phyloP scores from a whole-genome alignment of 768 basidiomycete genomes.

The Agrocybe praecox region DNA sequence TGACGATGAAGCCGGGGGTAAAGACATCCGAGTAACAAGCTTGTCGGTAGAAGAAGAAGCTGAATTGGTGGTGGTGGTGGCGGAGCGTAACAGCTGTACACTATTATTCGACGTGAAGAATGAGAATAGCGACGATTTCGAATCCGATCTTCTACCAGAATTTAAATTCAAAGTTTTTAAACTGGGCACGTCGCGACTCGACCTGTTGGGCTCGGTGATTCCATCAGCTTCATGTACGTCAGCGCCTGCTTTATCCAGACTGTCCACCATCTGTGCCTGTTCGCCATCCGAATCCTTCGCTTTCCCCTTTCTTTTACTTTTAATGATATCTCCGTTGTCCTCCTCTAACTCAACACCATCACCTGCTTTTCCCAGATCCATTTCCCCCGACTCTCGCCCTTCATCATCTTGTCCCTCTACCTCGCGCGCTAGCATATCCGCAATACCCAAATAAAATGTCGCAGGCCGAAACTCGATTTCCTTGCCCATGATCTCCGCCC shows the following conservation, averaged over 20 bases:
- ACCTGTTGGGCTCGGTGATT: no score
- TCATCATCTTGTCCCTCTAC: constrained; percentile 57
- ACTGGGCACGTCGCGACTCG: neutral
- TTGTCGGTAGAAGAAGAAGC: neutral
- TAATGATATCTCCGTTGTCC: neutral
- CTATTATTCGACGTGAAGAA: neutral
- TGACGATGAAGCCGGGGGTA: no score
- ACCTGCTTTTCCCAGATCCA: neutral
- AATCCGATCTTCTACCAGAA: neutral
- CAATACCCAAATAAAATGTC: constrained; percentile 87
- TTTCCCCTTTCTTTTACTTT: neutral
- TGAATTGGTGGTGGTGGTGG: neutral
- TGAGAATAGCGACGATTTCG: neutral
- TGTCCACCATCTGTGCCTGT: constrained; percentile 27
- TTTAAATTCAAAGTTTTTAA: neutral
- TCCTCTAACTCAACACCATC: constrained; percentile 17
- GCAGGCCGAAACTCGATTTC: constrained; percentile 92
- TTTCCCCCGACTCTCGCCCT: neutral
- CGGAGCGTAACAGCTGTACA: neutral
- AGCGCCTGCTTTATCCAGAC: constrained; percentile 21
- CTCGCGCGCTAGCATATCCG: constrained; percentile 73
- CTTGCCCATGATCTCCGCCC: constrained; percentile 86
- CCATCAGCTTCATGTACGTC: constrained; percentile 4
- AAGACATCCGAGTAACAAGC: no score
- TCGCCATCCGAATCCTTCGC: constrained; percentile 4